Evolutionary conservation across 169 alveolate genomes (phyloP).

Genomic region (Eimeria tenella): DNA sequence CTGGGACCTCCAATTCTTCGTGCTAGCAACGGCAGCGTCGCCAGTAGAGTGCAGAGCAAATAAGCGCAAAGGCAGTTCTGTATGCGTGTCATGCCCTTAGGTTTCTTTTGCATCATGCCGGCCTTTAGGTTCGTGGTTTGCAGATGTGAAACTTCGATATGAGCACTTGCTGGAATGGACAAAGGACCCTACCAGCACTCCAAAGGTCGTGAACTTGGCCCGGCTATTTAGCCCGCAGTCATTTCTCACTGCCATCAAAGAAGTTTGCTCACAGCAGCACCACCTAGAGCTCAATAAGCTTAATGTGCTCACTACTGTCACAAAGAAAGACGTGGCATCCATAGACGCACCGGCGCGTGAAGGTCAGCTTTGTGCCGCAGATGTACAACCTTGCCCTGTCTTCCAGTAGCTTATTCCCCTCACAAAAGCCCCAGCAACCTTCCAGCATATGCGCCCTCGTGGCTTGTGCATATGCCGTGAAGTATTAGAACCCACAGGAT

Average conservation of each 20-base stretch:
- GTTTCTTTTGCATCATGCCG: slow-evolving; percentile 95
- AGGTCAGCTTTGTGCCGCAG: slow-evolving; percentile 80
- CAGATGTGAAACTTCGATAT: slow-evolving; percentile 92
- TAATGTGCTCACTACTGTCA: slow-evolving; percentile 94
- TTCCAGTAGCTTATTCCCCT: no score
- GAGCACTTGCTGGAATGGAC: slow-evolving; percentile 95
- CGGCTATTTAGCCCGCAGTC: slow-evolving; percentile 96
- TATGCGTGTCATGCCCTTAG: not conserved
- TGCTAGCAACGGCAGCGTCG: no score
- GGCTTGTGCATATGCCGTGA: no score
- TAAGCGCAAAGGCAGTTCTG: not conserved
- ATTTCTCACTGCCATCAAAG: slow-evolving; percentile 97
- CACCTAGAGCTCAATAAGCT: slow-evolving; percentile 95
- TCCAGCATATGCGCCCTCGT: no score
- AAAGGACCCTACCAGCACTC: slow-evolving; percentile 94
- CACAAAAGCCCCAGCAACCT: no score
- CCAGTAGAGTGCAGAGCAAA: not conserved
- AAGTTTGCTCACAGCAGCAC: slow-evolving; percentile 94
- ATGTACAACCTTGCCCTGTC: no score
- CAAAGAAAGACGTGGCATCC: slow-evolving; percentile 93
- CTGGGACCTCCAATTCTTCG: no score
- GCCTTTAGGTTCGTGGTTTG: slow-evolving; percentile 95
- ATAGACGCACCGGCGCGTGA: slow-evolving; percentile 93
- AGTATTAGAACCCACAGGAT: no score
- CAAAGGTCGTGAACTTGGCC: slow-evolving; percentile 92